Conservation (phyloP, 148 eudicot genomes). For the Vaccinium macrocarpon region DNA sequence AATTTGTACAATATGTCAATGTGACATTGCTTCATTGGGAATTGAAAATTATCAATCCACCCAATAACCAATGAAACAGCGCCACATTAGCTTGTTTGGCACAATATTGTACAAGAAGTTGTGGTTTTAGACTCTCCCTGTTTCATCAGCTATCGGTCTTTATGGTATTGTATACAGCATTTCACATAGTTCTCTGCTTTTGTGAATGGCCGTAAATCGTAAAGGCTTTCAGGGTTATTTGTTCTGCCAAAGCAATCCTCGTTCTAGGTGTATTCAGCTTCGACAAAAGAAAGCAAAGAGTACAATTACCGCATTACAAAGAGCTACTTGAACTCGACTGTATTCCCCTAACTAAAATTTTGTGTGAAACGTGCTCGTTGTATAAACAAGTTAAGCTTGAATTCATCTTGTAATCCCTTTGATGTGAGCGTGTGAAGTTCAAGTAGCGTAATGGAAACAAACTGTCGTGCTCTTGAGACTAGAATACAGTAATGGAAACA, state of each 20-base stretch:
- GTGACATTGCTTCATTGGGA: no score
- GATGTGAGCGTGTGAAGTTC: not conserved
- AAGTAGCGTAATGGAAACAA: no score
- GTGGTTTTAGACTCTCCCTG: no score
- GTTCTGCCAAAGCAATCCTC: not conserved
- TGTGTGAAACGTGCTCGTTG: not conserved
- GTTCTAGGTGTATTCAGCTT: not conserved
- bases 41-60: no score
- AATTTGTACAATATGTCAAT: no score
- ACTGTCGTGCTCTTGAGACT: no score
- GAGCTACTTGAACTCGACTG: not conserved
- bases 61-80: no score
- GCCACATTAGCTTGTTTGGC: no score
- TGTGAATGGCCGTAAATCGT: not conserved
- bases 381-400: not conserved
- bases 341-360: not conserved
- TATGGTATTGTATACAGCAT: not conserved
- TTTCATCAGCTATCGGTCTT: not conserved
- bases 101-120: no score
- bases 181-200: not conserved
- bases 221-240: not conserved
- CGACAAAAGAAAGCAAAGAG: not conserved
- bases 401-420: not conserved
- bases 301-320: not conserved
- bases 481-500: not conserved